phyloP scores from a whole-genome alignment of 2,329 filamentous ascomycete species.

The Xylariomycetidae sp. region DNA sequence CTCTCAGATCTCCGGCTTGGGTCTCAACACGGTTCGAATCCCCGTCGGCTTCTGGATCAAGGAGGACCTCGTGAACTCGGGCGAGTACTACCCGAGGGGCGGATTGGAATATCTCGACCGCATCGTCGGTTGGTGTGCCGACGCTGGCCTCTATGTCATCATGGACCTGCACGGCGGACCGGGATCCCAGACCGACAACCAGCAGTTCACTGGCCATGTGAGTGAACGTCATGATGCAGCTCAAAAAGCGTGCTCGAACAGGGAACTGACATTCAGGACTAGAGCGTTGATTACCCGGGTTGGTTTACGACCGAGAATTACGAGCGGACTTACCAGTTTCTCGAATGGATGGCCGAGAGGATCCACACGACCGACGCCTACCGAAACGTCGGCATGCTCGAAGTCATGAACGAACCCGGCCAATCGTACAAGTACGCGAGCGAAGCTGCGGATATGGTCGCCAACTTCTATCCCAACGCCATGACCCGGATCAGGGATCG shows the following conservation, averaged over 20 bases:
- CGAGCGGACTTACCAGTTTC: constrained; percentile 41
- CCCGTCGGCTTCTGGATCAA: constrained; percentile 48
- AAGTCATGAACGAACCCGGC: constrained; percentile 48
- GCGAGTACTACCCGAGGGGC: constrained; percentile 36
- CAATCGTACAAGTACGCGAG: constrained; percentile 18
- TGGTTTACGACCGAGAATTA: constrained; percentile 48
- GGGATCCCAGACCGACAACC: constrained; percentile 34
- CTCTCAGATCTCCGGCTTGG: constrained; percentile 36
- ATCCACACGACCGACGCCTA: constrained; percentile 39
- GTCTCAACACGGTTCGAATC: constrained; percentile 44
- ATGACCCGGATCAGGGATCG: constrained; percentile 37
- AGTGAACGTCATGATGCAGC: too few relatives aligned
- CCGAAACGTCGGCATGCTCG: constrained; percentile 45
- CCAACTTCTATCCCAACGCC: constrained; percentile 42
- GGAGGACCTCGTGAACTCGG: constrained; percentile 38
- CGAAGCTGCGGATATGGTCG: constrained; percentile 28
- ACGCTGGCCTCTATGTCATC: constrained; percentile 43
- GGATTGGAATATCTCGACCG: constrained; percentile 39
- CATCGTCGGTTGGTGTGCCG: constrained; percentile 38
- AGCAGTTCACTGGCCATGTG: constrained; percentile 38
- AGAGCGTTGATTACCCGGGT: constrained; percentile 26
- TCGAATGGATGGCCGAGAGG: constrained; percentile 43
- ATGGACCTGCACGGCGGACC: constrained; percentile 45
- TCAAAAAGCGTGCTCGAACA: too few relatives aligned
- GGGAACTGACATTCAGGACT: background rate